Base-by-base conservation (phyloP, 805 yeast species). In the Yarrowia sp. region DNA sequence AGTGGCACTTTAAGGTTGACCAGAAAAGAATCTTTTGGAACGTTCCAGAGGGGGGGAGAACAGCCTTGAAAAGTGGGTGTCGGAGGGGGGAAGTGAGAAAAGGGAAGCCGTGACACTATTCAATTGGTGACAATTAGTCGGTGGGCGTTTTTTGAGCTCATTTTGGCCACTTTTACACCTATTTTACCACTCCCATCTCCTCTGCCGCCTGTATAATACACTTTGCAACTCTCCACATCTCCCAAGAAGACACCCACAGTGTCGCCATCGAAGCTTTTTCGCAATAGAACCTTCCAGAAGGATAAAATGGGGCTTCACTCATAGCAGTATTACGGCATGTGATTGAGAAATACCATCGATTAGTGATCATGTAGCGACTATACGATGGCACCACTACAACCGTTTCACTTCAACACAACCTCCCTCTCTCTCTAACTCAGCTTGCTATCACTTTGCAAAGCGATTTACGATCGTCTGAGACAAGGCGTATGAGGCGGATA, bases 271-370 rank as follows among this genome's bases (percentile, higher is more conserved):
- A 34, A 36, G 55, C 55, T 33, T 50, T 49, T 34, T 50, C 24
- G 38, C 40, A n/a, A 43, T 19, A n/a, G 65, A 58, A 42, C 50
- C 52, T 55, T 55, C 61, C 61, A 55, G 61, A 55, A 55, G 61
- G 30, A 24, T n/a, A 24, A 4, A 24, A 24, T 24, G 30, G 30
- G 30, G 30, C 30, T 7, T 24, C 30, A 24, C 30, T 7, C 6
- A 24, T 24, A 24, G 30, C 30, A 24, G 6, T 24, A 24, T 24
- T 24, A 24, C 30, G 30, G 7, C 30, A 24, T 24, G 30, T 24
- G 30, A 24, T 24, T 24, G 30, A 24, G 30, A 24, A 24, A 24
- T 24, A 0, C 7, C 7, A 7, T 24, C 7, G 30, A 24, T 24
- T 24, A 24, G 30, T 24, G 30, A 24, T 24, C 30, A 5, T 4